Evolutionary conservation across 352 stramenopile species (phyloP).

Genomic region (Phytophthora litchii): DNA sequence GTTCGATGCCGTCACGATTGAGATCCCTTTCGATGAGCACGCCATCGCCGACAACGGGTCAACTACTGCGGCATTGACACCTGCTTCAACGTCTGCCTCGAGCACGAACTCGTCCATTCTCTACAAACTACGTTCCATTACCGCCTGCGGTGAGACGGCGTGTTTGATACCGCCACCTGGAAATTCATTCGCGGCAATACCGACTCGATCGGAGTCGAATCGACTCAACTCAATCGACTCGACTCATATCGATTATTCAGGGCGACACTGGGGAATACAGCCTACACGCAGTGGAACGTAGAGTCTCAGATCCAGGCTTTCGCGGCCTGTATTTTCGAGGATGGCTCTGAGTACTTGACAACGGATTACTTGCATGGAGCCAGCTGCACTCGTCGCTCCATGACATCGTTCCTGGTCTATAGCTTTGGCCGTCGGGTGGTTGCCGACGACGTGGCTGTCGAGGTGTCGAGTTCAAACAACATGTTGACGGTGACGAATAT

Average conservation of each 20-base stretch:
- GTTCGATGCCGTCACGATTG: constrained; percentile 50
- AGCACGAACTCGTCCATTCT: constrained; percentile 5
- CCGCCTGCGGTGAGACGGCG: constrained; percentile 35
- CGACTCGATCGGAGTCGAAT: too few relatives aligned
- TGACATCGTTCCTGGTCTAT: constrained; percentile 55
- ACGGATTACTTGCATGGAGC: constrained; percentile 33
- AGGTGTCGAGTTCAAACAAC: constrained; percentile 13
- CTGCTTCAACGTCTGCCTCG: constrained; percentile 14
- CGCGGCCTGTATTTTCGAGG: constrained; percentile 35
- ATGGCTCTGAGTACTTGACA: constrained; percentile 39
- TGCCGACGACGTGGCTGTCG: constrained; percentile 38
- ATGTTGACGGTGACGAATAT: constrained; percentile 41
- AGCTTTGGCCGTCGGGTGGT: constrained; percentile 48
- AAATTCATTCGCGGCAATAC: constrained; percentile 15
- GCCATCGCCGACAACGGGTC: constrained; percentile 19
- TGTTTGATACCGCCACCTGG: constrained; percentile 39
- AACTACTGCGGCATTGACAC: neutral
- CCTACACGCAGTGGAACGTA: constrained; percentile 29
- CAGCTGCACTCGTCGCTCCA: constrained; percentile 28
- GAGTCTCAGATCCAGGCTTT: constrained; percentile 49
- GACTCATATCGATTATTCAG: too few relatives aligned
- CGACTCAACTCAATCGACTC: too few relatives aligned
- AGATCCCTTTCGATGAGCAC: constrained; percentile 41
- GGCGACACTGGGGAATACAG: constrained; percentile 14
- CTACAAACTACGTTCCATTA: constrained; percentile 21